These are phyloP conservation scores for Heterobasidion annosum DNA, from an alignment of 1,284 basidiomycete genomes.

Conservation along the genomic window DNA sequence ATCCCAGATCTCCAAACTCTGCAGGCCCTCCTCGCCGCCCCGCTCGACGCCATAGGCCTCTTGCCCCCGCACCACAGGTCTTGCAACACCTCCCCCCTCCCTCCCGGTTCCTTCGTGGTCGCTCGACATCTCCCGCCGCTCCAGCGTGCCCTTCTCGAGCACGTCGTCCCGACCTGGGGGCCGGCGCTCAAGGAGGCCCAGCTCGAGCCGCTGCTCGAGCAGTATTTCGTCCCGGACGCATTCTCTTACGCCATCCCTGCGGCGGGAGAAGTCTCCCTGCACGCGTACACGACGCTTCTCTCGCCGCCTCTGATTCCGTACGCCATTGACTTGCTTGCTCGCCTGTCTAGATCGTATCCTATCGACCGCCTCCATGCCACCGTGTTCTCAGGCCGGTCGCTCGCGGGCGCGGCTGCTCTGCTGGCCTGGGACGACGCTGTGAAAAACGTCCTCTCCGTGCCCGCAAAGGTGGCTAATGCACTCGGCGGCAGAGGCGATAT, in stretches of 20 bases:
- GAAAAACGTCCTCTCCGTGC: conserved; percentile 48
- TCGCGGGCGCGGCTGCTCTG: conserved; percentile 19
- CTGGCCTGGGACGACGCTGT: conserved; percentile 64
- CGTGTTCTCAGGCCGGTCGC: conserved; percentile 24
- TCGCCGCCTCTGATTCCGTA: conserved; percentile 37
- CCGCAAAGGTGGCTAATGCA: conserved; percentile 61
- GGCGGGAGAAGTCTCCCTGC: conserved; percentile 45
- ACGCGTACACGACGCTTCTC: conserved; percentile 54
- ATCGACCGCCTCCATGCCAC: conserved; percentile 56
- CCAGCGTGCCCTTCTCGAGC: conserved; percentile 55
- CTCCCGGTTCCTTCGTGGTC: conserved; percentile 24
- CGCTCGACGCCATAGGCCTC: conserved; percentile 50
- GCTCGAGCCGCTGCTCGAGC: conserved; percentile 35
- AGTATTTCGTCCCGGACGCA: conserved; percentile 64
- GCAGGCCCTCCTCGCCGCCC: conserved; percentile 56
- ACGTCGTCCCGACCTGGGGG: conserved; percentile 66
- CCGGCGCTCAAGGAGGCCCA: conserved; percentile 39
- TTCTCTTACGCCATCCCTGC: conserved; percentile 38
- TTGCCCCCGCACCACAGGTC: conserved; percentile 44
- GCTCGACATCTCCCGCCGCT: conserved; percentile 44
- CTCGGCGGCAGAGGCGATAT: conserved; percentile 27
- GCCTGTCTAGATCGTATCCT: conserved; percentile 50
- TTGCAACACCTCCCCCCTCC: conserved; percentile 27
- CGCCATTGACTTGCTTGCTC: conserved; percentile 42
- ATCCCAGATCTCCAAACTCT: conserved; percentile 42